Base-by-base conservation (phyloP, 495 filamentous ascomycete species). In the Tetracladium marchalianum region DNA sequence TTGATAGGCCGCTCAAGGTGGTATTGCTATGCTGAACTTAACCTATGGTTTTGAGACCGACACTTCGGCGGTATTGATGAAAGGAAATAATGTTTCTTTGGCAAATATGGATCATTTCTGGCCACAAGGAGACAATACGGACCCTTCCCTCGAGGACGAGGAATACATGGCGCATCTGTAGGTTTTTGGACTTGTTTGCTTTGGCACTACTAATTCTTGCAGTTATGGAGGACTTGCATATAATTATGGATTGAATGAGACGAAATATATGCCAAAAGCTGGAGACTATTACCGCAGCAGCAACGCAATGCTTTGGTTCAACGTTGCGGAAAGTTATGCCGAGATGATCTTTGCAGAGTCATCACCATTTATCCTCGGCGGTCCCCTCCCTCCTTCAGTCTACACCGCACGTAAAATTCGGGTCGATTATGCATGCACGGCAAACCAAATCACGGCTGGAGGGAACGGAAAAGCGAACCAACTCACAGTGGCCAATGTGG, bases 11-110 rank as follows among this genome's bases (percentile, higher is more conserved):
- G 50, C 53, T 12, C 56, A 59, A 56, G 50, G 43, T 24, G 56
- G 53, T 0, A 53, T 59, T 15, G 56, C 56, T 4, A 44, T 50
- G 39, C 9, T 59, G 2, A 54, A 50, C 22, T 40, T 59, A 2
- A 59, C 56, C 1, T 59, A 59, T 37, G 43, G 47, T 10, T 54
- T 53, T 35, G 45, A 59, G 5, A 33, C 35, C 6, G 47, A 44
- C 27, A 22, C 17, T 8, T 27, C 15, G 5, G 33, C 22, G 11
- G 37, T 46, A 0, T 38, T 44, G 11, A 16, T 45, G 19, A 24
- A 3, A 1, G 7, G 11, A 4, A 50, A 44, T 11, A 46, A 48
- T 27, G 45, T 53, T 12, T 41, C 50, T 1, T 46, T 49, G 2
- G 42, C 56, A 0, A 42, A 56, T 19, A 44, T 59, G 50, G 12